These are phyloP conservation scores for Hypoxylon cercidicola DNA, from an alignment of 495 filamentous ascomycete species.

Conservation along the genomic window DNA sequence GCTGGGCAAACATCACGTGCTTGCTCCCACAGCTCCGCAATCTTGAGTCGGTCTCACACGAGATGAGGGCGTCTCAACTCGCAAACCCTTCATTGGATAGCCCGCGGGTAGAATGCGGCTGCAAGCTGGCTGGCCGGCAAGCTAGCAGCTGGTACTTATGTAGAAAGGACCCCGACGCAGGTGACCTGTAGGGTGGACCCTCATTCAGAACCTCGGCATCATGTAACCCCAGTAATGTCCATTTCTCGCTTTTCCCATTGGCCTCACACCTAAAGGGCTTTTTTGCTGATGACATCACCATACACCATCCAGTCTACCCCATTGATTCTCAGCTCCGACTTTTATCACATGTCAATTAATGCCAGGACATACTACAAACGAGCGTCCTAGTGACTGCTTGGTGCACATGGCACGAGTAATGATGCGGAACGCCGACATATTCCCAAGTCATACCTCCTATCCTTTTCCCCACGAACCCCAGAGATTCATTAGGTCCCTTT, in stretches of 20 bases:
- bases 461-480: constrained; percentile 37
- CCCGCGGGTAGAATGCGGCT: background rate
- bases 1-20: constrained; percentile 6
- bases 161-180: constrained; percentile 2
- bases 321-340: constrained; percentile 29
- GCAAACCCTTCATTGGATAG: background rate
- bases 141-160: too few species aligned
- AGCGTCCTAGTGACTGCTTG: background rate
- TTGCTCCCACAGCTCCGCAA: constrained; percentile 9
- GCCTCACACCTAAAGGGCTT: background rate
- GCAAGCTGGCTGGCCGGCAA: too few species aligned
- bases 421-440: background rate
- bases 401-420: constrained; percentile 28
- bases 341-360: constrained; percentile 35
- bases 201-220: constrained; percentile 26
- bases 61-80: background rate
- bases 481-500: constrained; percentile 19
- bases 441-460: constrained; percentile 14
- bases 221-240: constrained; percentile 13
- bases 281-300: constrained; percentile 30
- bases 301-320: constrained; percentile 3
- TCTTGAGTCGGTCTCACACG: constrained; percentile 7
- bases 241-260: constrained; percentile 23
- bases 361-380: background rate
- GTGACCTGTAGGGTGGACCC: constrained; percentile 12